Evolutionary conservation across 2,329 filamentous ascomycete species (phyloP), one percentile per base, ranked within the genome.

Genomic region (Scytalidium sp.): DNA sequence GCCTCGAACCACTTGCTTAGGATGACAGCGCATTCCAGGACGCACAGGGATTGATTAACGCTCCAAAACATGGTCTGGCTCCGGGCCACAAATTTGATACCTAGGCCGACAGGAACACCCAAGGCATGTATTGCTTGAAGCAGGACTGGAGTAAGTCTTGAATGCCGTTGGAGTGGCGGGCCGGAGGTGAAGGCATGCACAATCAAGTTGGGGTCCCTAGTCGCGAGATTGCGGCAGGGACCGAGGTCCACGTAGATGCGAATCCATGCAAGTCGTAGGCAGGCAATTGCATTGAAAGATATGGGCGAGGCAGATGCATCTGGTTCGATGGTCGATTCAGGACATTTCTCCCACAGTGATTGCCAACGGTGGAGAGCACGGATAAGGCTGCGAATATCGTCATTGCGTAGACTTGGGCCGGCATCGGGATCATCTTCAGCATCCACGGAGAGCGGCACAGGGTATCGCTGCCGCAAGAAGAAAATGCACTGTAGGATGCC

Each of bases 401-500:
- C 77, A 0, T 72, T 68, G 3, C 39, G 45, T 2, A 56, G 41
- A 22, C 32, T 42, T 10, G 45, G 36, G 19, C 43, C 41, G 17
- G 32, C 17, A 8, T 36, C 32, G 13, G 32, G 5, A 36, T 36
- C 15, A 6, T 10, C 13, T 10, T 36, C 32, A 15, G 32, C 32
- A n/a, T 36, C 32, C 5, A 10, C 32, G 15, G 15, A 36, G 17
- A 36, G 17, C 17, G 32, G 32, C 32, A 36, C 1, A 42, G 7
- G 11, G 43, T 41, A n/a, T 40, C 6, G 9, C 32, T 41, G 9
- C 17, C 49, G 85, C 21, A 87, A 65, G 32, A 88, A 72, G 63
- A 85, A 88, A 11, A 89, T 84, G 54, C 88, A 84, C 59, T 90
- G 86, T 10, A 88, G 77, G 23, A 90, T 65, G 3, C 84, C 85